Evolutionary conservation across 1,284 basidiomycete species (phyloP), one percentile per base, ranked within the genome.

Genomic region (Ceratobasidium sp.): DNA sequence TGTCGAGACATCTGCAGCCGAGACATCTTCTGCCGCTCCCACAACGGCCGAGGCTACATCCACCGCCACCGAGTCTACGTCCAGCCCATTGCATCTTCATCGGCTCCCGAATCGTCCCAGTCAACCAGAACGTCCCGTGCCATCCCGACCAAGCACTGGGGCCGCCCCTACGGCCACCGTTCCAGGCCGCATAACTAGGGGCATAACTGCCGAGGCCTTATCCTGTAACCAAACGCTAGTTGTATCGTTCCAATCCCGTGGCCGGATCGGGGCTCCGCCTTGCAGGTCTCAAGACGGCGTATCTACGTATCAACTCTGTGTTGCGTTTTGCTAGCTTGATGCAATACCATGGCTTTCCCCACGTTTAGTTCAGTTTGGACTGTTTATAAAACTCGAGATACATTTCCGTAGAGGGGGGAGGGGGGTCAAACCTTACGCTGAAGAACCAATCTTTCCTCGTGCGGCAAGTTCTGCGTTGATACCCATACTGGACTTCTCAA

Each of bases 401-500:
- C 44, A 46, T n/a, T 46, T 46, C 14, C 16, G 12, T 9, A 46
- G n/a, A 46, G 16, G 1, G 40, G n/a, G 5, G 5, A 16, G 18
- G 12, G 23, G 11, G 23, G 25, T 4, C 40, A 21, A 36, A 9
- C 25, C 46, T 54, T 36, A 66, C 21, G 64, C 25, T 11, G 58
- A n/a, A 63, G 73, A 16, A 18, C 53, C 58, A 40, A 83, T 78
- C 75, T 88, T 83, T 67, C 90, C 87, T 76, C 91, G 89, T 38
- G 91, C 91, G 63, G 92, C 91, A 78, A 91, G 86, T 16, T 92
- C 91, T 36, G 92, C 91, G 75, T 93, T 93, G 85, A 93, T 89
- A 23, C 90, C 90, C 92, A 93, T 93, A 91, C 91, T 93, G 7
- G 91, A 90, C 84, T 93, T 93, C 81, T 93, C 92, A 5, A 91